Evolutionary conservation across 108 stramenopile genomes (phyloP), one percentile per base, ranked within the genome.

Genomic region (Cyclostephanos invisitatus): DNA sequence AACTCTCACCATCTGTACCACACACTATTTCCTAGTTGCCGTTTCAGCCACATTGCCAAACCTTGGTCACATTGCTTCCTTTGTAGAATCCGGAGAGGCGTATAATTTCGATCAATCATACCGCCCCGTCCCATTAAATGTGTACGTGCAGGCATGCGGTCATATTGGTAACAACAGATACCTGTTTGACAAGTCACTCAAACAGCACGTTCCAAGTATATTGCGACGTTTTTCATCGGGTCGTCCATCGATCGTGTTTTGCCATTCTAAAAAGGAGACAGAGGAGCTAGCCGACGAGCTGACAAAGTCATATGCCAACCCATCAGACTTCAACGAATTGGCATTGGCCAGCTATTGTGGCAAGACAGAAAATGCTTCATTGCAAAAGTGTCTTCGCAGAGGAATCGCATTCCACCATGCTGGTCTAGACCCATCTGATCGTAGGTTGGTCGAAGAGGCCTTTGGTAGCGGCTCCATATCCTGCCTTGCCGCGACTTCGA

Each of bases 21-120:
- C 14, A 18, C 32, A 29, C 29, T 36, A 12, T 59, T 37, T 59
- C 17, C 32, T 17, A 59, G 86, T 98, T 6, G 96, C 95, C 10
- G 94, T 97, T 6, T 97, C 96, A 7, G 98, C 98, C 3, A 98
- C 97, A 5, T 86, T 98, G 5, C 97, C 98, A 8, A 98, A 98
- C 75, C 77, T 97, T n/a, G 51, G 35, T 0, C 96, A 98, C 48
- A 86, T 97, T 28, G 97, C 96, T 1, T 77, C 84, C 12, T 97
- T 96, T 69, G 21, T 97, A 14, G 88, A 85, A 59, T 95, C 96
- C 0, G 81, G 83, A 11, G 86, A 92, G 69, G 86, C 92, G 11
- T 96, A 87, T 68, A 59, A 63, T 15, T 98, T 98, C 72, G 96
- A 95, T 58, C 78, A 83, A 7, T 87, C 90, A 11, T 97, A 86